phyloP scores from a whole-genome alignment of 1,284 basidiomycete species.

The Pseudozyma hubeiensis region DNA sequence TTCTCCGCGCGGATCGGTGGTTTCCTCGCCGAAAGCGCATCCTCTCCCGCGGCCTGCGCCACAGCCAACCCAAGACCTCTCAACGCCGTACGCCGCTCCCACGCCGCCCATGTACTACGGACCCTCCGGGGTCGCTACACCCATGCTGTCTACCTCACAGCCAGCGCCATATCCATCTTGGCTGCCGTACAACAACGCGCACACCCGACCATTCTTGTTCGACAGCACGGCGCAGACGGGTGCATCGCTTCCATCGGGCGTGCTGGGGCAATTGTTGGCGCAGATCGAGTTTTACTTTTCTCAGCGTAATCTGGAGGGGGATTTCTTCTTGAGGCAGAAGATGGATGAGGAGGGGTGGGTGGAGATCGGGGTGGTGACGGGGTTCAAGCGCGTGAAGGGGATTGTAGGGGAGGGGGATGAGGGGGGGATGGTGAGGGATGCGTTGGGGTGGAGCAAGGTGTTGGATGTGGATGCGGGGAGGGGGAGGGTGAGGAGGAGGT shows the following conservation, averaged over 20 bases:
- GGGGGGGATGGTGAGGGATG: slow-evolving; percentile 36
- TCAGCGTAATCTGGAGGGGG: slow-evolving; percentile 56
- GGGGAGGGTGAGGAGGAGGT: slow-evolving; percentile 43
- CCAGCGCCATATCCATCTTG: slow-evolving; percentile 2
- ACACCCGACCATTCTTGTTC: slow-evolving; percentile 6
- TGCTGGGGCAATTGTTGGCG: slow-evolving; percentile 42
- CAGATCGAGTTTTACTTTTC: slow-evolving; percentile 68
- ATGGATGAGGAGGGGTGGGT: slow-evolving; percentile 65
- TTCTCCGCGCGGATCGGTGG: slow-evolving; percentile 21
- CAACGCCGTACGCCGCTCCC: slow-evolving; percentile 1
- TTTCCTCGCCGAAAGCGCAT: slow-evolving; percentile 20
- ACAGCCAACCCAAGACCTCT: neutral
- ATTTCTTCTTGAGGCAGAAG: slow-evolving; percentile 60
- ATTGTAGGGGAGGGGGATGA: slow-evolving; percentile 38
- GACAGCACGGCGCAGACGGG: slow-evolving; percentile 22
- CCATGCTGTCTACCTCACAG: slow-evolving; percentile 5
- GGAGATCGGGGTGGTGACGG: slow-evolving; percentile 42
- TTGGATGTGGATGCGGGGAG: slow-evolving; percentile 51
- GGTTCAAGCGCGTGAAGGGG: slow-evolving; percentile 56
- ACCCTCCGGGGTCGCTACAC: slow-evolving; percentile 20
- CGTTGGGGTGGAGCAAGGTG: slow-evolving; percentile 40
- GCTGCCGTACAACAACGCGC: slow-evolving; percentile 10
- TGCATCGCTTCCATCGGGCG: slow-evolving; percentile 20
- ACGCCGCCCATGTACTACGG: slow-evolving; percentile 14
- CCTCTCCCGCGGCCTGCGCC: slow-evolving; percentile 5